A percentile compares a stretch with the other conserved stretches of the same genome.
These are phyloP conservation scores for Mrakia blollopis DNA, from an alignment of 768 basidiomycete genomes.

Conservation along the genomic window DNA sequence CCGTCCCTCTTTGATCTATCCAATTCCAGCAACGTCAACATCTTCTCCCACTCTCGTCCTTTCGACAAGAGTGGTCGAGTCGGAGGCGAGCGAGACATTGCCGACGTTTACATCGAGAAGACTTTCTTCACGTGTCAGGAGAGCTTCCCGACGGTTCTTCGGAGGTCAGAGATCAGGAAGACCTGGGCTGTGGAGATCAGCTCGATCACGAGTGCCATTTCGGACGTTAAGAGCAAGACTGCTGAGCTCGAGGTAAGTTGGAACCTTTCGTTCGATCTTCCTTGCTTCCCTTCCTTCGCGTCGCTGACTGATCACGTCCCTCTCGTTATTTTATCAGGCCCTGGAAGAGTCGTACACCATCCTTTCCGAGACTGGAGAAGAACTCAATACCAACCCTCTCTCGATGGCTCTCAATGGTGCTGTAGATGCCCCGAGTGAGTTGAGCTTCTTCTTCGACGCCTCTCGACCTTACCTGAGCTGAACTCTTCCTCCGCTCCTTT, in stretches of 20 bases:
- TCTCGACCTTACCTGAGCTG: not conserved
- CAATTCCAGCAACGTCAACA: constrained; percentile 62
- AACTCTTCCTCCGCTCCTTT: not conserved
- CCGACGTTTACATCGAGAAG: constrained; percentile 70
- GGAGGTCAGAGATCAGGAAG: constrained; percentile 77
- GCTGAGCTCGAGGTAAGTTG: constrained; percentile 54
- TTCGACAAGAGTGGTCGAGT: constrained; percentile 54
- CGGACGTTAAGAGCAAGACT: constrained; percentile 75
- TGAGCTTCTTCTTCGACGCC: not conserved
- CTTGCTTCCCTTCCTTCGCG: no score
- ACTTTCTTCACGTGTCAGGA: constrained; percentile 48
- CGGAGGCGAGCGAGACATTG: constrained; percentile 32
- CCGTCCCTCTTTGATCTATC: not conserved
- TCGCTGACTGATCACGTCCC: not conserved
- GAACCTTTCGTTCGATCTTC: not conserved
- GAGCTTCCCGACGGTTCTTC: constrained; percentile 68
- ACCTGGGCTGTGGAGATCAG: constrained; percentile 70
- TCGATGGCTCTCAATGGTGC: constrained; percentile 81
- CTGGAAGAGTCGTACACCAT: constrained; percentile 67
- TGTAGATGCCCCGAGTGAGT: constrained; percentile 62
- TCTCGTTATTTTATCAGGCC: constrained; percentile 41
- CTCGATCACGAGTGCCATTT: constrained; percentile 74
- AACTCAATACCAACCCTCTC: constrained; percentile 63
- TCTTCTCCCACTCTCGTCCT: constrained; percentile 72
- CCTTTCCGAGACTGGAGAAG: constrained; percentile 70